Conservation (phyloP, 192 early-diverging fungal genomes). For the Umbelopsis vinacea region DNA sequence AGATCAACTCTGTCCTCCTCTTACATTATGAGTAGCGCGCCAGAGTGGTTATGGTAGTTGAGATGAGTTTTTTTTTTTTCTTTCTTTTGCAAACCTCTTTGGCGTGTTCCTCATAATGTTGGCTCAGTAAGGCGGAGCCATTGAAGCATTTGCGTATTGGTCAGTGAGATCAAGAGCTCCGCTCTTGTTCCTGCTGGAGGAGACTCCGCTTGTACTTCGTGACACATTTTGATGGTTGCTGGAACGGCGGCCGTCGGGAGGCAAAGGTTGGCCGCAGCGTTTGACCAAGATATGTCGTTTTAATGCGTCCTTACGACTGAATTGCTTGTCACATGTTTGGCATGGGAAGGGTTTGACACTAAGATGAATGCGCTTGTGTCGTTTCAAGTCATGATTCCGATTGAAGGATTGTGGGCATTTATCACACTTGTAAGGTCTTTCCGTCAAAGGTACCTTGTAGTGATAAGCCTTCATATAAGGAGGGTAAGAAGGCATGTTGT, state of each 20-base stretch:
- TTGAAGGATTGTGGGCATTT: slow-evolving; percentile 50
- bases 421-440: slow-evolving; percentile 26
- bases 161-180: slow-evolving; percentile 19
- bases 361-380: slow-evolving; percentile 76
- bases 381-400: slow-evolving; percentile 74
- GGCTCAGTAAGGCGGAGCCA: slow-evolving; percentile 23
- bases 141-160: slow-evolving; percentile 20
- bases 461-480: slow-evolving; percentile 29
- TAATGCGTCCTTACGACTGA: slow-evolving; percentile 74
- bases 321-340: slow-evolving; percentile 73
- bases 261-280: slow-evolving; percentile 15
- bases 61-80: background rate
- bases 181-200: slow-evolving; percentile 13
- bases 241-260: slow-evolving; percentile 20
- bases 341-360: slow-evolving; percentile 79
- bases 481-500: slow-evolving; percentile 4
- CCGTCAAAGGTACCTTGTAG: slow-evolving; percentile 30
- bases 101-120: background rate
- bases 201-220: slow-evolving; percentile 23
- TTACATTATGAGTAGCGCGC: no score
- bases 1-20: slow-evolving; percentile 16
- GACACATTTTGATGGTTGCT: slow-evolving; percentile 18
- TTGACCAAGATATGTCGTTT: slow-evolving; percentile 54
- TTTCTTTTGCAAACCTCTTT: background rate
- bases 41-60: no score